These are phyloP conservation scores for Pugionium dolabratum DNA, from an alignment of 345 rosid genomes.

Conservation along the genomic window DNA sequence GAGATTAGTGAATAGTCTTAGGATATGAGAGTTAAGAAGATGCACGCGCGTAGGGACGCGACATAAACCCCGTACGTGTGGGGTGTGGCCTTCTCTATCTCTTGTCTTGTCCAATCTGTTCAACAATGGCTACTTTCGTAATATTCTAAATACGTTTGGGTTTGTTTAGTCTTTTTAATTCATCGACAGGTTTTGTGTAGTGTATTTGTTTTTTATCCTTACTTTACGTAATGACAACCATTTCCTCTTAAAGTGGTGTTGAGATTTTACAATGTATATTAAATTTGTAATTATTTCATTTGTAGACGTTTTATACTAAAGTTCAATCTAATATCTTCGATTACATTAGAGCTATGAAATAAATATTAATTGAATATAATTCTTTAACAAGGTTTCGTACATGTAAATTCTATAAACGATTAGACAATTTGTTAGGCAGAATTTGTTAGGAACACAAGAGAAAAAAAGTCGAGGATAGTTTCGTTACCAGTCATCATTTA, in stretches of 20 bases:
- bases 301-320: not conserved
- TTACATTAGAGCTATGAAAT: not conserved
- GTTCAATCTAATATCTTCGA: too few species aligned
- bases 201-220: not conserved
- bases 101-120: slow-evolving; percentile 39
- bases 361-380: not conserved
- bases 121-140: not conserved
- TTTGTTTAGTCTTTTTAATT: slow-evolving; percentile 2
- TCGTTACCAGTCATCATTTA: slow-evolving; percentile 30
- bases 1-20: too few species aligned
- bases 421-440: slow-evolving; percentile 33
- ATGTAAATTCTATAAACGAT: slow-evolving; percentile 5
- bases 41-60: slow-evolving; percentile 37
- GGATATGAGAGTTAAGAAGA: slow-evolving; percentile 22
- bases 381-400: not conserved
- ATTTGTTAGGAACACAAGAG: slow-evolving; percentile 15
- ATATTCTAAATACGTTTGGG: slow-evolving; percentile 10
- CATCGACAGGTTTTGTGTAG: slow-evolving; percentile 15
- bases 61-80: slow-evolving; percentile 38
- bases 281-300: not conserved
- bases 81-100: slow-evolving; percentile 33
- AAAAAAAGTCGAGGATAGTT: slow-evolving; percentile 26
- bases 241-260: slow-evolving; percentile 27
- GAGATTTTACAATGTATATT: not conserved
- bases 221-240: slow-evolving; percentile 32